phyloP scores from a whole-genome alignment of 257 asterid species.

The Nicotiana benthamiana region DNA sequence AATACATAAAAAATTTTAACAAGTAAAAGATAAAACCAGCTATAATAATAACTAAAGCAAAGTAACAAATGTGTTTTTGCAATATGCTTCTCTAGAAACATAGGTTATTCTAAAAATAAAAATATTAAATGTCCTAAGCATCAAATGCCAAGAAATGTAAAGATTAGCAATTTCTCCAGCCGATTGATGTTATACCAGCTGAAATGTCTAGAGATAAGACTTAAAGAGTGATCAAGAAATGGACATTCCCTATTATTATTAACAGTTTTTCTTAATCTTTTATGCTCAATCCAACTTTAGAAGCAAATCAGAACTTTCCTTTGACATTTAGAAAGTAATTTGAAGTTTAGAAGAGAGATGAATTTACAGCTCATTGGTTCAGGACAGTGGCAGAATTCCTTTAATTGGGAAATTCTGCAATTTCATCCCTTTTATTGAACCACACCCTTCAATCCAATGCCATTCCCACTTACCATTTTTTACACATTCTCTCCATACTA shows the following conservation, averaged over 20 bases:
- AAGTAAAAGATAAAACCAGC: not conserved
- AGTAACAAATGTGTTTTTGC: not conserved
- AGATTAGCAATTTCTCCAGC: not conserved
- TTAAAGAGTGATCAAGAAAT: not conserved
- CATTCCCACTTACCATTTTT: conserved; percentile 37
- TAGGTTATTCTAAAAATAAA: not conserved
- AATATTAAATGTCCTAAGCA: not conserved
- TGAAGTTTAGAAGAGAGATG: not conserved
- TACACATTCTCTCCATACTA: conserved; percentile 41
- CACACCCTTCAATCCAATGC: conserved; percentile 61
- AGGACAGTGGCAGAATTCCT: conserved; percentile 34
- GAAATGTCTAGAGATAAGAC: not conserved
- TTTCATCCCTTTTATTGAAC: conserved; percentile 18
- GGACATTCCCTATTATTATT: not conserved
- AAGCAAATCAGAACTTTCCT: not conserved
- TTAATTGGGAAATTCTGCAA: conserved; percentile 38
- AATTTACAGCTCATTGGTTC: not conserved
- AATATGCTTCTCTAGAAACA: not conserved
- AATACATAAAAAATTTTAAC: not conserved
- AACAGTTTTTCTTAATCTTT: not conserved
- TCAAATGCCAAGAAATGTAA: not conserved
- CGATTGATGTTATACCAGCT: not conserved
- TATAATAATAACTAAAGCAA: not conserved
- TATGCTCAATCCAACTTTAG: not conserved
- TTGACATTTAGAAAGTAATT: not conserved